Evolutionary conservation across 2,329 filamentous ascomycete genomes (phyloP).

Genomic region (Stemphylium beticola): DNA sequence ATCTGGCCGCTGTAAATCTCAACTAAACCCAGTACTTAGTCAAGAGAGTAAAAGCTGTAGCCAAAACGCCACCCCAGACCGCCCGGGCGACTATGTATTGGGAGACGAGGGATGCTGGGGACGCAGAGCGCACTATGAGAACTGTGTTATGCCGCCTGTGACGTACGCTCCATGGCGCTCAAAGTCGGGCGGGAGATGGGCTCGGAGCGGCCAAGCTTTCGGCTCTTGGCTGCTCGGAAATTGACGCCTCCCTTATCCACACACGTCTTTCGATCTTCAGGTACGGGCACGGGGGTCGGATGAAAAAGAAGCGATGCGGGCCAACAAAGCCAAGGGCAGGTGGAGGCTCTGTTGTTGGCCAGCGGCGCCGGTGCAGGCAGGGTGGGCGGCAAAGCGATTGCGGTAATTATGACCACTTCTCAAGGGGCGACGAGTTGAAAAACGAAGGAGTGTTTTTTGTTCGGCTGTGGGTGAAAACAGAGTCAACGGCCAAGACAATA

Average conservation of each 20-base stretch:
- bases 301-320: neutral
- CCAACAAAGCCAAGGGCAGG: conserved; percentile 8
- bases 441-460: conserved; percentile 12
- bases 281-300: conserved; percentile 9
- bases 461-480: conserved; percentile 1
- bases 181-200: conserved; percentile 2
- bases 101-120: neutral
- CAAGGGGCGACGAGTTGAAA: conserved; percentile 8
- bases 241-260: conserved; percentile 14
- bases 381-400: conserved; percentile 12
- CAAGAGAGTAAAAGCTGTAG: neutral
- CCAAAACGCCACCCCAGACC: neutral
- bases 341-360: conserved; percentile 3
- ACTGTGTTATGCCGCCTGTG: conserved; percentile 1
- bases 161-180: conserved; percentile 3
- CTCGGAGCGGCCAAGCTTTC: conserved; percentile 19
- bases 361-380: conserved; percentile 16
- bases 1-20: neutral
- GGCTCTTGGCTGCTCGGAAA: conserved; percentile 14
- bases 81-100: neutral
- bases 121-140: neutral
- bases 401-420: neutral
- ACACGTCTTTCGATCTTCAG: conserved; percentile 8
- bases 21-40: neutral
- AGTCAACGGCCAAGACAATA: conserved; percentile 14